Base-by-base conservation (phyloP, 371 early-diverging fungal genomes). In the Apophysomyces sp. region DNA sequence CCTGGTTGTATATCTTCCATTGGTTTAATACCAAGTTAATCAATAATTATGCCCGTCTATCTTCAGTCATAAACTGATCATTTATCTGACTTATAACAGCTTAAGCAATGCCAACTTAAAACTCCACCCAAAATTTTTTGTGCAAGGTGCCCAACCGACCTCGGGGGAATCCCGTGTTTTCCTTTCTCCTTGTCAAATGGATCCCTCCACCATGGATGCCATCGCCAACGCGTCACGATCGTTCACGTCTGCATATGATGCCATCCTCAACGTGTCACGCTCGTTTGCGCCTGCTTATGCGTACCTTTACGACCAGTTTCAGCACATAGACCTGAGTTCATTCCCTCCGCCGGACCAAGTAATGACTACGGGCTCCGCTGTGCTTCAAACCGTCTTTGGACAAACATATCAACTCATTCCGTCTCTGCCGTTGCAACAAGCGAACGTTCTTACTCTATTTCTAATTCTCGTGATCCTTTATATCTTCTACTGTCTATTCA, bases 371-470 rank as follows among this genome's bases (percentile, higher is more conserved):
- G n/a, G 49, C 9, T 18, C 21, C 24, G 49, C 21, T 21, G 21
- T 21, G 21, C 9, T 44, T 21, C 49, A 44, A 44, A 44, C 49
- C 21, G 18, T 44, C 18, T 44, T n/a, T n/a, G 21, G 21, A 21
- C 49, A 44, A 21, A n/a, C 21, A 0, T 21, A 44, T 4, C 49
- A 44, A 21, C 21, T 44, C 21, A 9, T 21, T 21, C 49, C 9
- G 21, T 7, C 49, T 11, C 21, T 44, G 21, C 49, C 49, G 1
- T 9, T 44, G 7, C 49, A 44, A 13, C 76, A 75, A 62, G 58
- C 73, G 34, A 73, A 75, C 13, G 62, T 75, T 40, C 55, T 78
- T 1, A 65, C 79, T 2, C 61, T 73, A 24, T 52, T 70, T 1
- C 15, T 74, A 2, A 65, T 66, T 9, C 62, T 75, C 13, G 29